Evolutionary conservation across 1,284 basidiomycete genomes (phyloP).

Genomic region (Naganishia sp.): DNA sequence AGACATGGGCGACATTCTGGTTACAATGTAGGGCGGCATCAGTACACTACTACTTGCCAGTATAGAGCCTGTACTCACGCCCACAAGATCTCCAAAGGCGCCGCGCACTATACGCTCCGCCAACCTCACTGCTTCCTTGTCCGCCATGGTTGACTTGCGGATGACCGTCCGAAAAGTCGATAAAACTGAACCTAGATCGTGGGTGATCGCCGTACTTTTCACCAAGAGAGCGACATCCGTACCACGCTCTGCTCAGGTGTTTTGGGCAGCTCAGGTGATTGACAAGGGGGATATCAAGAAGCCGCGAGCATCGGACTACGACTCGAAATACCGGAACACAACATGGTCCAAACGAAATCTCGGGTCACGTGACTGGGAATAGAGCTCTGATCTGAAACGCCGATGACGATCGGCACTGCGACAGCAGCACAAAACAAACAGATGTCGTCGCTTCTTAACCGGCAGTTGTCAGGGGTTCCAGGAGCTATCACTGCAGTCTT

Average conservation of each 20-base stretch:
- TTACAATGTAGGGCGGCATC: conserved; percentile 9
- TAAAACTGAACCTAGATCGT: background rate
- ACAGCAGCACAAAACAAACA: too few relatives aligned
- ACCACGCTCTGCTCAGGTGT: too few relatives aligned
- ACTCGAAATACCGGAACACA: background rate
- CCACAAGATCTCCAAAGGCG: conserved; percentile 51
- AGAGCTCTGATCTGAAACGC: too few relatives aligned
- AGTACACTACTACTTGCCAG: background rate
- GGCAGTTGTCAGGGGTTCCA: too few relatives aligned
- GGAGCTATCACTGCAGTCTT: too few relatives aligned
- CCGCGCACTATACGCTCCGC: conserved; percentile 52
- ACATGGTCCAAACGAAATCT: background rate
- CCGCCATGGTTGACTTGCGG: conserved; percentile 35
- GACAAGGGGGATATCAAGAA: too few relatives aligned
- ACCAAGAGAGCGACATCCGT: background rate
- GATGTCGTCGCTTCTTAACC: too few relatives aligned
- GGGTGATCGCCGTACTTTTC: background rate
- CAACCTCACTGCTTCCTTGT: conserved; percentile 55
- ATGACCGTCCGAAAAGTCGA: background rate
- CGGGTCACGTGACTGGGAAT: too few relatives aligned
- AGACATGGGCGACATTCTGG: conserved; percentile 74
- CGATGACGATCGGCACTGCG: too few relatives aligned
- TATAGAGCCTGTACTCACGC: conserved; percentile 39
- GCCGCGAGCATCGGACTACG: background rate
- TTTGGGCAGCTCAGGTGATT: background rate